Percentiles rank a stretch among this genome's conserved stretches.
Conservation (phyloP, 2,329 filamentous ascomycete species). For the Botryosphaeria dothidea region DNA sequence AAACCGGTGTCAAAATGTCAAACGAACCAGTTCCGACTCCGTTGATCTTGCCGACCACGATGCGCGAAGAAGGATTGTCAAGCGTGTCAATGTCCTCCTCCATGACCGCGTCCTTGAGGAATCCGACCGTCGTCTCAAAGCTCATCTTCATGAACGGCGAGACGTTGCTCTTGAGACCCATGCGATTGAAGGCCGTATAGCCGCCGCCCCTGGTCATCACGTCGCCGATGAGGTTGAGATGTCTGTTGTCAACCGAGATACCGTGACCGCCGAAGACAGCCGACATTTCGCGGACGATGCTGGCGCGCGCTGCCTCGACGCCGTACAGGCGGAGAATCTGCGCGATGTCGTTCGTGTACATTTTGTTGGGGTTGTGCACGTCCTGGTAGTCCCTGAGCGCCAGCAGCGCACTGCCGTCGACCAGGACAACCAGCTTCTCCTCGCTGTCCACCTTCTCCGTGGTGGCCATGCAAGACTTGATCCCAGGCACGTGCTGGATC, state of each 20-base stretch:
- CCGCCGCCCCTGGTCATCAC: constrained; percentile 94
- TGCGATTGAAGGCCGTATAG: constrained; percentile 90
- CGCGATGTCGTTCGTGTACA: constrained; percentile 90
- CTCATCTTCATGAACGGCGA: constrained; percentile 98
- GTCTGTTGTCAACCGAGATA: constrained; percentile 87
- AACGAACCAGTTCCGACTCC: constrained; percentile 89
- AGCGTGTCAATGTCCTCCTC: constrained; percentile 91
- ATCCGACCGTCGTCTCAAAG: constrained; percentile 95
- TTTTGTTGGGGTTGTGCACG: constrained; percentile 80
- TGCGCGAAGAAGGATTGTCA: constrained; percentile 78
- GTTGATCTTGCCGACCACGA: constrained; percentile 82
- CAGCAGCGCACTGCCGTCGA: constrained; percentile 81
- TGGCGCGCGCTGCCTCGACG: constrained; percentile 86
- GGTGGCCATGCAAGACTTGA: constrained; percentile 71
- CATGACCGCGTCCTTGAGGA: constrained; percentile 87
- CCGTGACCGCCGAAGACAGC: constrained; percentile 87
- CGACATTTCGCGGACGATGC: constrained; percentile 83
- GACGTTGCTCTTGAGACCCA: constrained; percentile 79
- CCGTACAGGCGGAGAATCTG: constrained; percentile 84
- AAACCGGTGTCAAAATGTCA: constrained; percentile 65
- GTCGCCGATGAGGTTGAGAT: constrained; percentile 93
- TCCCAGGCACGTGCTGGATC: constrained; percentile 80
- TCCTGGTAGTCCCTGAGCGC: constrained; percentile 89
- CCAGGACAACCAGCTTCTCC: constrained; percentile 60
- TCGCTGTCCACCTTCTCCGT: constrained; percentile 52